Evolutionary conservation across 164 flowering plant genomes (phyloP), one percentile per base, ranked within the genome.

Genomic region (Nymphaea colorata): DNA sequence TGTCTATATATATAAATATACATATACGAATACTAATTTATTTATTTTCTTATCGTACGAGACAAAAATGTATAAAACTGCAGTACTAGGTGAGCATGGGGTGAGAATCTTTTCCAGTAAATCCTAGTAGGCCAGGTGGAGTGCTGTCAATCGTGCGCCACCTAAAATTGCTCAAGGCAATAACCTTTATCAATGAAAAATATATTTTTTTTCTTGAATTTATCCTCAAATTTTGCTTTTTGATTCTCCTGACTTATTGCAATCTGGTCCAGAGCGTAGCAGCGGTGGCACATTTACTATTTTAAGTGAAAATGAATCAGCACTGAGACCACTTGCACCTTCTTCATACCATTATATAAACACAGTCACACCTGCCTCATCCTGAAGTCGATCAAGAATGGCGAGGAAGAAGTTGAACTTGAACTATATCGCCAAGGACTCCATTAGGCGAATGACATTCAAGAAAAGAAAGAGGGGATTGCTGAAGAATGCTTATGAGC

Each of bases 331-430:
- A 47, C 55, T 6, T 47, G 55, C 55, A 47, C 55, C 55, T 47
- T 47, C 55, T 12, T 12, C 12, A 25, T 25, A 25, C 36, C 36
- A 1, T 1, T 25, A 25, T 25, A 25, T 25, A 25, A 25, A 25
- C 36, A 25, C 36, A 25, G 36, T 25, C 36, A 25, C 36, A 25
- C 36, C 36, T 25, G 36, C 36, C 36, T 25, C 36, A 25, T 25
- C 36, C 36, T 25, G 55, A 47, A 7, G 12, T 12, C 55, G 12
- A 47, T 12, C 12, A 6, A 47, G 7, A 3, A 83, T 84, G 87
- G 80, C 89, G 0, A 76, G 91, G 45, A 88, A 84, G 82, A 88
- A 85, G 76, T 84, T 86, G 68, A 85, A 78, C 72, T 82, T 86
- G 2, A 84, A 83, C 0, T 85, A 67, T 79, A 89, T 85, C 51